Base-by-base conservation (phyloP, 1,284 basidiomycete species). In the Cutaneotrichosporon spelunceum region DNA sequence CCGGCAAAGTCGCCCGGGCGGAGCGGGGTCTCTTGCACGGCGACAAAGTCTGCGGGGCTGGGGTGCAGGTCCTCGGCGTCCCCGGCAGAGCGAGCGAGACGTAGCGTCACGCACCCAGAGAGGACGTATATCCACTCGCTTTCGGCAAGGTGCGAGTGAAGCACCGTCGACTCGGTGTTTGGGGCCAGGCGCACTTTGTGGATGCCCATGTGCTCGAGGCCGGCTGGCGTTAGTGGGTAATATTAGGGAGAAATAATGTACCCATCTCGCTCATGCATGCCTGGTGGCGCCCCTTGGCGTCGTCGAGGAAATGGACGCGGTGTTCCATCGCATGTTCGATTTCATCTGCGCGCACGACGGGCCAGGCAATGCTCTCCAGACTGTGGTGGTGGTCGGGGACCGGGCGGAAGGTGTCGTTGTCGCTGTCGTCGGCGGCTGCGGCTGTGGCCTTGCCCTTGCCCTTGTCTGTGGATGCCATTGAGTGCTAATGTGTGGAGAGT, bases 91-190 rank as follows among this genome's bases (percentile, higher is more conserved):
- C 59, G 57, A 0, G 54, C 65, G 3, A 71, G 64, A 2, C 60
- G 49, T 23, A 70, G 65, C 16, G 49, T 59, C 11, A 56, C 68
- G 7, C 19, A 11, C 19, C 70, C 70, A 6, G 56, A 29, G 23
- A 69, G 64, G 21, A 72, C 57, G 63, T 72, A 72, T 14, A 72
- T 19, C 70, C 70, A 72, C 63, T 72, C 70, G 11, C 57, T 49
- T 44, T 66, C 62, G 23, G 60, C 29, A 6, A 69, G 61, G 60
- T 72, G 70, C 47, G 67, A 64, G 62, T 72, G 70, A 14, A 69
- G 66, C 13, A 70, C 64, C 14, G 67, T 68, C n/a, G 63, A 66
- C 60, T 69, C 64, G 11, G 57, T 57, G 23, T 67, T 44, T 1
- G 70, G 61, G 13, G 55, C 56, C 24, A 72, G 60, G n/a, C 50